Percentiles rank a stretch among this genome's conserved stretches.
These are phyloP conservation scores for Coleophoma crateriformis DNA, from an alignment of 2,329 filamentous ascomycete species.

Conservation along the genomic window DNA sequence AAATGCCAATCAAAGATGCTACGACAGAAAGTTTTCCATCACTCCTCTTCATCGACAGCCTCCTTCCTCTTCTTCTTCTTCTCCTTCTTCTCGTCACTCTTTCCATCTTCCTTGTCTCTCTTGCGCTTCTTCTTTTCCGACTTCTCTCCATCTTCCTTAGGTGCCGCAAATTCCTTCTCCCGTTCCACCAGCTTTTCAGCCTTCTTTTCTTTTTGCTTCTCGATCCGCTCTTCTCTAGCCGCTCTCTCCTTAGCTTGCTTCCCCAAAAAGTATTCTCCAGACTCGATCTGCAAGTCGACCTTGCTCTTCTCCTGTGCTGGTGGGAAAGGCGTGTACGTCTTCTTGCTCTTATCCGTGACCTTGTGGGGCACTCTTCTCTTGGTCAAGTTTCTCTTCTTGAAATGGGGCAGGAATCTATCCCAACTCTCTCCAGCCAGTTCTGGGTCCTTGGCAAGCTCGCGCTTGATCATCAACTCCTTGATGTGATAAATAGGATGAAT, in stretches of 20 bases:
- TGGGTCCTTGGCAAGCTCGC: slow-evolving; percentile 84
- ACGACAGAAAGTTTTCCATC: neutral
- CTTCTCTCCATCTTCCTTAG: slow-evolving; percentile 62
- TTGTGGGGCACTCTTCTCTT: slow-evolving; percentile 78
- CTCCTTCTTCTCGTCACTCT: slow-evolving; percentile 12
- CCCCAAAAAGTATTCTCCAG: slow-evolving; percentile 90
- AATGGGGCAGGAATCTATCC: slow-evolving; percentile 94
- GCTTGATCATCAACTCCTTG: slow-evolving; percentile 92
- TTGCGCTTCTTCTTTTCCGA: slow-evolving; percentile 43
- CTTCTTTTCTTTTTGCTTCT: slow-evolving; percentile 82
- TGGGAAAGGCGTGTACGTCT: slow-evolving; percentile 94
- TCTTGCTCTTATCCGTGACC: slow-evolving; percentile 90
- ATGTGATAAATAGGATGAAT: slow-evolving; percentile 88
- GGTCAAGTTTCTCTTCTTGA: slow-evolving; percentile 88
- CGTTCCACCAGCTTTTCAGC: slow-evolving; percentile 82
- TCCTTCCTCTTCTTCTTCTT: slow-evolving; percentile 19
- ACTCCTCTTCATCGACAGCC: slow-evolving; percentile 6
- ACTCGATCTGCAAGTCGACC: slow-evolving; percentile 96
- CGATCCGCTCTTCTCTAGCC: slow-evolving; percentile 71
- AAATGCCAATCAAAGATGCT: slow-evolving; percentile 5
- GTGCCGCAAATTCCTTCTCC: slow-evolving; percentile 80
- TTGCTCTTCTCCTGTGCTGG: slow-evolving; percentile 98
- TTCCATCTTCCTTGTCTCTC: slow-evolving; percentile 14
- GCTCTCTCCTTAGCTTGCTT: slow-evolving; percentile 89
- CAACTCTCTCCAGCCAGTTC: slow-evolving; percentile 83